Evolutionary conservation across 176 grass and related monocot species (phyloP).

Genomic region (Melocanna baccifera): DNA sequence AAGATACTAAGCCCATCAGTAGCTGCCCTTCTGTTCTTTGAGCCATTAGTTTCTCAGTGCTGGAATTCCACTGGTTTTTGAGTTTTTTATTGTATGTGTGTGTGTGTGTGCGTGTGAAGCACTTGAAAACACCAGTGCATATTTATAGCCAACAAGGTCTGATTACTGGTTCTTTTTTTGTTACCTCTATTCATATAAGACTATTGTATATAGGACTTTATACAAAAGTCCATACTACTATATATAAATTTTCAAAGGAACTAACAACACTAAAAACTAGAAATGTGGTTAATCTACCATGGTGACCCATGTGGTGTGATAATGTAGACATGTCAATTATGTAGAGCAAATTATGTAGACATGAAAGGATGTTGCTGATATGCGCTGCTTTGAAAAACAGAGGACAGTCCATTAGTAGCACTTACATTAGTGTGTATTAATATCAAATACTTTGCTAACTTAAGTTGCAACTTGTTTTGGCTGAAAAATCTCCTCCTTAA

Average conservation of each 20-base stretch:
- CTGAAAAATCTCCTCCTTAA: too few species aligned
- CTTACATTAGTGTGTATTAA: too few species aligned
- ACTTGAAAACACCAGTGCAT: background rate
- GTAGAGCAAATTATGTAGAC: too few species aligned
- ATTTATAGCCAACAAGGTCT: conserved; percentile 16
- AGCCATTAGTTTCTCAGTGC: background rate
- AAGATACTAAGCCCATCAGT: background rate
- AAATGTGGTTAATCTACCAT: background rate
- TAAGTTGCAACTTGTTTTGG: too few species aligned
- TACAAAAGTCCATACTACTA: background rate
- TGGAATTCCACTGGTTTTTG: background rate
- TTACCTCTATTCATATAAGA: background rate
- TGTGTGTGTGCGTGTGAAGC: background rate
- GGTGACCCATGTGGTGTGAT: background rate
- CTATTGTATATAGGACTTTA: background rate
- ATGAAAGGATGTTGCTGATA: too few species aligned
- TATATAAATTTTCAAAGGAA: background rate
- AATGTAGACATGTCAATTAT: too few species aligned
- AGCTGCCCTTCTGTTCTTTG: background rate
- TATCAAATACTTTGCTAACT: too few species aligned
- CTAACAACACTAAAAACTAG: background rate
- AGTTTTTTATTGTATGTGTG: background rate
- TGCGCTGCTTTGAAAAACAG: too few species aligned
- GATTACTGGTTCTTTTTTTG: background rate
- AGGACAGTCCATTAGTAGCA: too few species aligned